A percentile compares a stretch with the other conserved stretches of the same genome.
Conservation (phyloP, 495 filamentous ascomycete species). For the Penicillium soppii region DNA sequence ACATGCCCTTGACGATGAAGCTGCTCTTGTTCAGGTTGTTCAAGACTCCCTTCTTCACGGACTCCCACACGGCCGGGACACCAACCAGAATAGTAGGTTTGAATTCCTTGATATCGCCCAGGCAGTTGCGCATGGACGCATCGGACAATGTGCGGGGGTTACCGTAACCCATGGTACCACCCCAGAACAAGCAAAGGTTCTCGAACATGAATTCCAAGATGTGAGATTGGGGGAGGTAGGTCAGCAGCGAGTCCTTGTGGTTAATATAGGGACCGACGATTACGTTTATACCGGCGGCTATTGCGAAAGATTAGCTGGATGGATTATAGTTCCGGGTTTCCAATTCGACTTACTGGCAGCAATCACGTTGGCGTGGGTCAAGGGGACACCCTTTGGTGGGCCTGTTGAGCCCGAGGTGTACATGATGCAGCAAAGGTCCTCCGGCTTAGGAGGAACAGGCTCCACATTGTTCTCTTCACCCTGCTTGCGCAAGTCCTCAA, state of each 20-base stretch:
- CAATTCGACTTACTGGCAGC: constrained; percentile 66
- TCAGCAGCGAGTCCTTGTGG: constrained; percentile 81
- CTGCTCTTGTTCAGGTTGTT: constrained; percentile 77
- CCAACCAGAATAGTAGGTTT: constrained; percentile 89
- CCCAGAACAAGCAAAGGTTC: constrained; percentile 89
- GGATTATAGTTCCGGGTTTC: not conserved
- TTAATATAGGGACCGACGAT: constrained; percentile 84
- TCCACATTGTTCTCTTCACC: constrained; percentile 84
- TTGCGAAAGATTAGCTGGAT: constrained; percentile 3
- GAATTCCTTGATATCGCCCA: constrained; percentile 93
- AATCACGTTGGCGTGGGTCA: constrained; percentile 87
- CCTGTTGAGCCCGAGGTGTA: constrained; percentile 99
- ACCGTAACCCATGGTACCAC: constrained; percentile 95
- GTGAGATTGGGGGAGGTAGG: constrained; percentile 91
- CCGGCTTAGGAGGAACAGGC: constrained; percentile 72
- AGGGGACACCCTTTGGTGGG: constrained; percentile 88
- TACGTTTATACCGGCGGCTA: constrained; percentile 83
- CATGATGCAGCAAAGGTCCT: constrained; percentile 98
- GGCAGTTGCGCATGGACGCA: constrained; percentile 85
- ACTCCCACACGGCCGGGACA: constrained; percentile 96
- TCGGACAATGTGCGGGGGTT: constrained; percentile 93
- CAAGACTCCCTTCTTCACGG: constrained; percentile 96
- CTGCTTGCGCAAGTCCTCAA: constrained; percentile 79
- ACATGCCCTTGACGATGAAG: constrained; percentile 73
- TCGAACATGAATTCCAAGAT: constrained; percentile 99